These are phyloP conservation scores for Cordyceps cateniannulata DNA, from an alignment of 2,329 filamentous ascomycete genomes.

Conservation along the genomic window DNA sequence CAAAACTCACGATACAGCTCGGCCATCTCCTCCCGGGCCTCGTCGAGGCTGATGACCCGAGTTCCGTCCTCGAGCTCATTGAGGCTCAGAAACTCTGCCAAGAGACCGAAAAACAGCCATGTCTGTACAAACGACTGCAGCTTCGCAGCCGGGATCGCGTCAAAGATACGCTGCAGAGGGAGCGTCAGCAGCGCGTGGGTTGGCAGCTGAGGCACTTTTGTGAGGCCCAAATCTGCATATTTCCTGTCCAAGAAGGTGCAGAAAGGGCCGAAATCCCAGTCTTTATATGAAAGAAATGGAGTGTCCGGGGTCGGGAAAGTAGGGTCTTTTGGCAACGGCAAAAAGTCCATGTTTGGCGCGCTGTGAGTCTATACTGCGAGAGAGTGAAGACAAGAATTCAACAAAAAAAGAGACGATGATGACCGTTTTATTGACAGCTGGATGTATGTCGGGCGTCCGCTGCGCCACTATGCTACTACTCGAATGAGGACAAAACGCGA, in stretches of 20 bases:
- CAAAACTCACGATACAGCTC: constrained; percentile 13
- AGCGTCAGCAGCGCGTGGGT: not conserved
- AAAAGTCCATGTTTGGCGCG: constrained; percentile 18
- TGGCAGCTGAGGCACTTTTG: constrained; percentile 12
- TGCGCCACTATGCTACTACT: not conserved
- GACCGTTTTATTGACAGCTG: too few species aligned
- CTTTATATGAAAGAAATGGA: constrained; percentile 19
- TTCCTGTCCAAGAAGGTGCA: constrained; percentile 19
- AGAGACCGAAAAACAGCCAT: constrained; percentile 28
- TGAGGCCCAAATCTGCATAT: constrained; percentile 13
- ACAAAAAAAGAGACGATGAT: not conserved
- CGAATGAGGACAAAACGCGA: constrained; percentile 6
- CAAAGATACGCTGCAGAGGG: not conserved
- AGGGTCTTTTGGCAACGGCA: constrained; percentile 17
- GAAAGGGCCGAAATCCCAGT: constrained; percentile 23
- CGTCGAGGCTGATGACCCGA: constrained; percentile 11
- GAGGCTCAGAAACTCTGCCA: constrained; percentile 23
- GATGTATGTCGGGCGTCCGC: not conserved
- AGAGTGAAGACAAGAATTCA: not conserved
- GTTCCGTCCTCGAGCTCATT: constrained; percentile 18
- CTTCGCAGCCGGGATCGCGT: constrained; percentile 18
- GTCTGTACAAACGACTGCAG: constrained; percentile 24
- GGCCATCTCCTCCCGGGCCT: constrained; percentile 14
- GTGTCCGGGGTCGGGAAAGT: constrained; percentile 14
- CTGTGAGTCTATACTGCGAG: not conserved